phyloP scores from a whole-genome alignment of 805 yeast genomes.

The Yamadazyma endophytica region DNA sequence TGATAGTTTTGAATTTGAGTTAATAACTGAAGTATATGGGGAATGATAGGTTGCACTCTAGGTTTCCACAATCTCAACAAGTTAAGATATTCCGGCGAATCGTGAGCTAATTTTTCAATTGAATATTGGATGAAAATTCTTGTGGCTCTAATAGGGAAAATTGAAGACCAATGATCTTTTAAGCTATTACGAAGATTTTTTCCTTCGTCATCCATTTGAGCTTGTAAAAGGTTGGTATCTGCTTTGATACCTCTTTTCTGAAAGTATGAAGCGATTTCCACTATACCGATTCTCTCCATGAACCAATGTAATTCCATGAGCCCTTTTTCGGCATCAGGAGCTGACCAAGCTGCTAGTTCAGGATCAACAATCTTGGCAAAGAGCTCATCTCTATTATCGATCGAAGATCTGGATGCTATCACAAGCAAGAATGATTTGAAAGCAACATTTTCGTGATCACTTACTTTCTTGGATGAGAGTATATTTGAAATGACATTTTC shows the following conservation, averaged over 20 bases:
- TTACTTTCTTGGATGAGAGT: conserved; percentile 62
- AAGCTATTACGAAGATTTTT: conserved; percentile 67
- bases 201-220: conserved; percentile 90
- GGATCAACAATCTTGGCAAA: conserved; percentile 91
- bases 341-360: conserved; percentile 88
- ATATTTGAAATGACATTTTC: conserved; percentile 77
- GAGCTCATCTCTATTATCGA: conserved; percentile 67
- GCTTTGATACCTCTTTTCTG: conserved; percentile 77
- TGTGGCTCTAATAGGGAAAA: conserved; percentile 94
- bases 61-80: conserved; percentile 86
- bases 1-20: conserved; percentile 93
- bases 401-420: conserved; percentile 81
- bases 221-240: conserved; percentile 65
- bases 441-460: conserved; percentile 89
- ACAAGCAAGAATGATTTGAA: conserved; percentile 89
- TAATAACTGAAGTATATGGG: conserved; percentile 81
- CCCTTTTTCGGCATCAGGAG: conserved; percentile 86
- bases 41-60: conserved; percentile 84
- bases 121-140: conserved; percentile 93
- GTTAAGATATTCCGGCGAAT: conserved; percentile 66
- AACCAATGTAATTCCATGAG: conserved; percentile 91
- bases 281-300: conserved; percentile 96
- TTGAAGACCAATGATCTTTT: conserved; percentile 87
- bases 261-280: conserved; percentile 87
- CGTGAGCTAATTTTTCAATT: conserved; percentile 82